These are phyloP conservation scores for Chernovozyma sophiae-reginae DNA, from an alignment of 1,139 yeast genomes.

Conservation along the genomic window DNA sequence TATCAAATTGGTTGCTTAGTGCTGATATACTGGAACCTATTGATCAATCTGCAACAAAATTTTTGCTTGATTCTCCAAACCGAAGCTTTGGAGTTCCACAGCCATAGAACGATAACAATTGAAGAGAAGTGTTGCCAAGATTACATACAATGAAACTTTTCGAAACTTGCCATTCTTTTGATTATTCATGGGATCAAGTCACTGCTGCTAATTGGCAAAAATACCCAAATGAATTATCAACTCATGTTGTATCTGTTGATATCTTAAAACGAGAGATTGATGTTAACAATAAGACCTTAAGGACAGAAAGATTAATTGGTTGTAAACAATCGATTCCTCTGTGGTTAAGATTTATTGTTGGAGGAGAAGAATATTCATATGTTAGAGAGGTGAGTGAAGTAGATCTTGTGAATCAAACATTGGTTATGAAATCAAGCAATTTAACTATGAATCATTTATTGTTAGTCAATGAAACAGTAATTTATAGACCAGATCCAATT, in stretches of 20 bases:
- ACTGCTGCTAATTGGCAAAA: constrained; percentile 97
- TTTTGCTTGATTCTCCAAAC: no score
- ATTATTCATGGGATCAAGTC: constrained; percentile 90
- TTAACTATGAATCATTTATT: constrained; percentile 75
- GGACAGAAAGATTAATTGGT: constrained; percentile 85
- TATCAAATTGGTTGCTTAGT: no score
- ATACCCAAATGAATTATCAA: constrained; percentile 87
- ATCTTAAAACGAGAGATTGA: constrained; percentile 70
- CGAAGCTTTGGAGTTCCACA: no score
- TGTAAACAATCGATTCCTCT: constrained; percentile 83
- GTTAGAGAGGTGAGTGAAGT: constrained; percentile 90
- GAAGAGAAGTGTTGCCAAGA: no score
- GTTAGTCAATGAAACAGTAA: constrained; percentile 81
- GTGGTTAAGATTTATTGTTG: constrained; percentile 75
- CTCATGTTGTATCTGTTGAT: constrained; percentile 96
- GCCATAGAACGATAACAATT: no score
- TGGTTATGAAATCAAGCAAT: constrained; percentile 82
- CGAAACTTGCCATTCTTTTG: constrained; percentile 61
- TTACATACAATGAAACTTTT: constrained; percentile 94
- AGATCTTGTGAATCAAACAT: constrained; percentile 58
- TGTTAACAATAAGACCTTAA: constrained; percentile 49
- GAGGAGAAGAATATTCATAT: constrained; percentile 69
- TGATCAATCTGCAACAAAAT: no score
- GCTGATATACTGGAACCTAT: no score
- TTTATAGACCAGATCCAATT: constrained; percentile 63